Conservation (phyloP, 257 asterid genomes). For the Striga asiatica region DNA sequence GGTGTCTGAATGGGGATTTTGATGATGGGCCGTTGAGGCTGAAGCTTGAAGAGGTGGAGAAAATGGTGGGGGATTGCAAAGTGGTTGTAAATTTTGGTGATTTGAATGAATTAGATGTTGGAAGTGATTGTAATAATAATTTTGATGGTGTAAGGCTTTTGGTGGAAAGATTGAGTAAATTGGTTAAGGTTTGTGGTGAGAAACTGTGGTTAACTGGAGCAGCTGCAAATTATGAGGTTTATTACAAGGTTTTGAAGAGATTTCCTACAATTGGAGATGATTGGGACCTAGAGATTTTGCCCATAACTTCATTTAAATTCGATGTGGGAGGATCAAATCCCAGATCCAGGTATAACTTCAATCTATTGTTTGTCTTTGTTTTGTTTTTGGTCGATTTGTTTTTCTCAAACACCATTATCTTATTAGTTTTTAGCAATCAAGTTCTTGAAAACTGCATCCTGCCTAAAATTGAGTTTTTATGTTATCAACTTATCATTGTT, state of each 20-base stretch:
- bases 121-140: slow-evolving; percentile 22
- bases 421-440: neutral
- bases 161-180: slow-evolving; percentile 29
- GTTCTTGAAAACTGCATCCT: too few species aligned
- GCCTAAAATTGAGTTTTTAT: too few species aligned
- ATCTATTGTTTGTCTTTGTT: neutral
- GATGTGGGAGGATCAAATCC: slow-evolving; percentile 53
- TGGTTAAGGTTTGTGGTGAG: slow-evolving; percentile 30
- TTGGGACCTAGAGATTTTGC: slow-evolving; percentile 66
- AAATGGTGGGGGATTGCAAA: slow-evolving; percentile 26
- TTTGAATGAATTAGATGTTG: slow-evolving; percentile 29
- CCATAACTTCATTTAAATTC: slow-evolving; percentile 40
- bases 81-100: slow-evolving; percentile 61
- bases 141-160: slow-evolving; percentile 36
- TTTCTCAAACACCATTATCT: too few species aligned
- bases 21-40: slow-evolving; percentile 38
- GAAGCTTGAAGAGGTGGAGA: slow-evolving; percentile 45
- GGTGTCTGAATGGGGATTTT: slow-evolving; percentile 37
- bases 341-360: slow-evolving; percentile 62
- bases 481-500: too few species aligned
- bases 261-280: slow-evolving; percentile 68
- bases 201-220: slow-evolving; percentile 69
- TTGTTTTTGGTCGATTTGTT: neutral
- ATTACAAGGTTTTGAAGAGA: slow-evolving; percentile 47
- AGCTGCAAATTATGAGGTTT: slow-evolving; percentile 45